A percentile compares a stretch with the other conserved stretches of the same genome.
Evolutionary conservation across 495 filamentous ascomycete genomes (phyloP).

Genomic region (Podospora fimiseda): DNA sequence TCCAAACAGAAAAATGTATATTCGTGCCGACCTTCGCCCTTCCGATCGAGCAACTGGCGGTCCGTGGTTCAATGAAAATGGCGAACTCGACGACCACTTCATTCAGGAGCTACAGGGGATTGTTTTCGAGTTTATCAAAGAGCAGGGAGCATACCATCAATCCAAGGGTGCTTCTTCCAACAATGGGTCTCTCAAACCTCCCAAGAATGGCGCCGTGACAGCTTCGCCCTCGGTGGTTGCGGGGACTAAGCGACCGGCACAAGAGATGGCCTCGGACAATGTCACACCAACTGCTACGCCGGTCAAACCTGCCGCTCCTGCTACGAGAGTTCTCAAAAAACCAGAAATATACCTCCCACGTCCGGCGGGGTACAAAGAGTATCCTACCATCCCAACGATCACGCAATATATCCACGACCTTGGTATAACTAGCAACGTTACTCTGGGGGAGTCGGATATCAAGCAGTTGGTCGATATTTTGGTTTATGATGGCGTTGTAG

Average conservation of each 20-base stretch:
- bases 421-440: conserved; percentile 56
- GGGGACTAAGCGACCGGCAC: conserved; percentile 38
- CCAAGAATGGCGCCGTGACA: conserved; percentile 41
- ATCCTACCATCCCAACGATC: conserved; percentile 70
- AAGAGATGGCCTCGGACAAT: conserved; percentile 41
- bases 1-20: conserved; percentile 69
- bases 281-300: neutral
- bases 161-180: conserved; percentile 16
- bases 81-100: conserved; percentile 70
- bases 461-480: conserved; percentile 77
- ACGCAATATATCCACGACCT: conserved; percentile 60
- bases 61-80: conserved; percentile 87
- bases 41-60: conserved; percentile 87
- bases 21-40: conserved; percentile 70
- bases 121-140: conserved; percentile 64
- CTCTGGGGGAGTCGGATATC: conserved; percentile 63
- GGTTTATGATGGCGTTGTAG: conserved; percentile 72
- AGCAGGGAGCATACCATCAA: conserved; percentile 56
- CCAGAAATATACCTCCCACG: conserved; percentile 48
- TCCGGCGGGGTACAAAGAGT: conserved; percentile 61
- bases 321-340: conserved; percentile 20
- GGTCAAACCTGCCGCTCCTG: conserved; percentile 22
- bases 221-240: conserved; percentile 25
- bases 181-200: conserved; percentile 16
- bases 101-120: conserved; percentile 63